Conservation (phyloP, 2,329 filamentous ascomycete genomes). For the Aspergillus phoenicis region DNA sequence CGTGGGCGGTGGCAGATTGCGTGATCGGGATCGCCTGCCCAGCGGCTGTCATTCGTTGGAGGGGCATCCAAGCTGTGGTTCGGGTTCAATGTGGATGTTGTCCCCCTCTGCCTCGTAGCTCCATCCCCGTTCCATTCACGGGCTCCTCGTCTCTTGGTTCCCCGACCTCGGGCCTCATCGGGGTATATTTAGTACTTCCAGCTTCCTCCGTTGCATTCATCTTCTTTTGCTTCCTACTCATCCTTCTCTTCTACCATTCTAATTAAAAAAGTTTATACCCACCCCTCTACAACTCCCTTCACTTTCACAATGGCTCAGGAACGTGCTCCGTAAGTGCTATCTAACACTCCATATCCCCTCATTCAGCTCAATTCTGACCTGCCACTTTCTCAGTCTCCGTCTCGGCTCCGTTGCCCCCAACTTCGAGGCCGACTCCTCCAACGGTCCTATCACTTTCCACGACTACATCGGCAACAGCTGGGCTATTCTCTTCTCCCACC, state of each 20-base stretch:
- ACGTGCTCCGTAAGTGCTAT: conserved; percentile 45
- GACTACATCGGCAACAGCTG: conserved; percentile 71
- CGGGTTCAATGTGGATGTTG: background rate
- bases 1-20: conserved; percentile 37
- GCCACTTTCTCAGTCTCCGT: conserved; percentile 52
- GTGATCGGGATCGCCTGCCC: conserved; percentile 32
- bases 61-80: conserved; percentile 8
- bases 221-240: conserved; percentile 5
- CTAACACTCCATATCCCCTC: background rate
- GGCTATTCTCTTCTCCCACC: conserved; percentile 72
- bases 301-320: conserved; percentile 45
- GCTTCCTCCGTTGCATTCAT: conserved; percentile 9
- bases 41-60: conserved; percentile 22
- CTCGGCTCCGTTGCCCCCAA: conserved; percentile 68
- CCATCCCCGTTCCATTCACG: background rate
- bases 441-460: conserved; percentile 70
- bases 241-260: background rate
- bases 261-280: conserved; percentile 1
- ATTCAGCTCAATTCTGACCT: conserved; percentile 16
- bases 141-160: no score
- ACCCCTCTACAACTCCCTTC: conserved; percentile 3
- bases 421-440: conserved; percentile 69
- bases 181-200: conserved; percentile 16
- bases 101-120: background rate
- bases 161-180: background rate